Evolutionary conservation across 2,329 filamentous ascomycete species (phyloP), one percentile per base, ranked within the genome.

Genomic region (Chrysoporthe deuterocubensis): DNA sequence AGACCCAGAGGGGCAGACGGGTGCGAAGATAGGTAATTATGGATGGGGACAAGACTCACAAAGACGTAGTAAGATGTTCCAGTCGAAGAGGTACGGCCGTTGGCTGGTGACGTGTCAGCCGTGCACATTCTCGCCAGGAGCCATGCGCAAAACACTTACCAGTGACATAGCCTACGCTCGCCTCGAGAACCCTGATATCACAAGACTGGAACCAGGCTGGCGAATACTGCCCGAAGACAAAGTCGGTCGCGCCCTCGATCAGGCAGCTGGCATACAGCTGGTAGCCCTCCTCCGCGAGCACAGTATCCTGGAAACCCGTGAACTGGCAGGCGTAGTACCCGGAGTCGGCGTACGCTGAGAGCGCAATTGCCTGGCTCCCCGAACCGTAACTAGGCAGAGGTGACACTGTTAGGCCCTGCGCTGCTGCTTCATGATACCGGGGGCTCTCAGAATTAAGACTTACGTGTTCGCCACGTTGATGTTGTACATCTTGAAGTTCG

Each of bases 401-500:
- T 13, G 16, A 26, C n/a, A 21, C 5, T 54, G 50, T 54, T 7
- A 54, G 50, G 5, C 13, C 4, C n/a, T 43, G 2, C 56, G 26
- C 26, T 26, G 26, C 18, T 5, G 1, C 7, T 43, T 11, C 18
- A 4, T 11, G 9, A 40, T 5, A 18, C 13, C 14, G 21, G 16
- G 18, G 1, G 7, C 3, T 11, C 18, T 26, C 2, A 14, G 4
- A 8, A 9, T 18, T 8, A 7, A 40, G 6, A 44, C 57, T 44
- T 16, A 82, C 0, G 77, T 78, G 71, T 85, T 85, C 14, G 77
- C 76, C 13, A 85, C 76, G 65, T 84, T 87, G 74, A 91, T 80
- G 71, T 90, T 90, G 79, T 90, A 91, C 21, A 90, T 77, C 71
- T 84, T 85, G 68, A 90, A 82, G 71, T 85, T 82, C 5, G 76